A percentile compares a stretch with the other conserved stretches of the same genome.
These are phyloP conservation scores for Zygoascus meyerae DNA, from an alignment of 1,139 yeast genomes.

Conservation along the genomic window DNA sequence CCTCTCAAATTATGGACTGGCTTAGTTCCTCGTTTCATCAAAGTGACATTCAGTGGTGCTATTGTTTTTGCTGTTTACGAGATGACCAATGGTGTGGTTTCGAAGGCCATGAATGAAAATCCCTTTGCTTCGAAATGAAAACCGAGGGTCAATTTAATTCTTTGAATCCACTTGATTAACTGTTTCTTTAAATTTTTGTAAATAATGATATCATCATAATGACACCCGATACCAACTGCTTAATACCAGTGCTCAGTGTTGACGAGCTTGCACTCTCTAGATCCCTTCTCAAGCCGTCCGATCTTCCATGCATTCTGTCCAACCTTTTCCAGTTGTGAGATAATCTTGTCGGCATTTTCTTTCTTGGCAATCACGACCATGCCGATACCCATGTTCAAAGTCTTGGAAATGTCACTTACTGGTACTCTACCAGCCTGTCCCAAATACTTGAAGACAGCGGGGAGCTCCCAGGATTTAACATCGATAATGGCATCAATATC, in stretches of 20 bases:
- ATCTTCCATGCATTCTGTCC: slow-evolving; percentile 77
- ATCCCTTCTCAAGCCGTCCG: slow-evolving; percentile 60
- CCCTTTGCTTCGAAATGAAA: slow-evolving; percentile 39
- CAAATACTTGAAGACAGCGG: slow-evolving; percentile 88
- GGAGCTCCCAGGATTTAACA: slow-evolving; percentile 73
- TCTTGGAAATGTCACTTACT: slow-evolving; percentile 72
- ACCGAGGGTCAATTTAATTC: background rate
- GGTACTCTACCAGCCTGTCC: slow-evolving; percentile 92
- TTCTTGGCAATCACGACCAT: slow-evolving; percentile 79
- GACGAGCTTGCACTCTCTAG: slow-evolving; percentile 60
- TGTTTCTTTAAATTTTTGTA: background rate
- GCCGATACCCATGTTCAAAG: slow-evolving; percentile 94
- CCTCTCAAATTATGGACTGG: slow-evolving; percentile 72
- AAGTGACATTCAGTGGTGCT: slow-evolving; percentile 75
- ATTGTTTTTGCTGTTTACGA: slow-evolving; percentile 63
- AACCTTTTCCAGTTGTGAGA: slow-evolving; percentile 48
- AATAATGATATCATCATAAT: slow-evolving; percentile 7
- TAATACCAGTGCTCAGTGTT: slow-evolving; percentile 59
- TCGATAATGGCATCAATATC: slow-evolving; percentile 76
- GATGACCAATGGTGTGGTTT: slow-evolving; percentile 22
- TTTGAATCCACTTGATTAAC: background rate
- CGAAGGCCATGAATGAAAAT: slow-evolving; percentile 44
- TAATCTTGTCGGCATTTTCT: slow-evolving; percentile 56
- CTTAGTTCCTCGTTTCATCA: slow-evolving; percentile 68
- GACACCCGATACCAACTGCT: background rate